A percentile compares a stretch with the other conserved stretches of the same genome.
Evolutionary conservation across 148 eudicot genomes (phyloP).

Genomic region (Fagopyrum homotropicum): DNA sequence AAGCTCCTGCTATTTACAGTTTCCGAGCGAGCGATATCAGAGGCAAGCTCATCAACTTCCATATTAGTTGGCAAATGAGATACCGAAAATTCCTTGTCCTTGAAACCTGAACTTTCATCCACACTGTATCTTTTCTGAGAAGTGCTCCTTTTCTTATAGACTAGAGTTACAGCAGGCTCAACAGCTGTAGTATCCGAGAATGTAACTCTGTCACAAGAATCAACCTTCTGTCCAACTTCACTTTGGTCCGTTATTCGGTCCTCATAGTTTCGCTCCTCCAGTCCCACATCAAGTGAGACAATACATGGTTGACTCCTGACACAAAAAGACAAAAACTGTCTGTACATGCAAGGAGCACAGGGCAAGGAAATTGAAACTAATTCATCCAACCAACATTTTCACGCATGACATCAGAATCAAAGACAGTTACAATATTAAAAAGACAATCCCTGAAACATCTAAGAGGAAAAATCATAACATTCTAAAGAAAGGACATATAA

Average conservation of each 20-base stretch:
- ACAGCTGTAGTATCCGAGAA: constrained; percentile 3
- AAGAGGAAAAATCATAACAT: not conserved
- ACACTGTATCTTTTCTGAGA: constrained; percentile 21
- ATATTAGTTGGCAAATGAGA: constrained; percentile 19
- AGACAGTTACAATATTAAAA: not conserved
- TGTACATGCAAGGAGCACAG: not conserved
- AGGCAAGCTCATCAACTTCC: constrained; percentile 22
- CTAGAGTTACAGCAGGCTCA: constrained; percentile 18
- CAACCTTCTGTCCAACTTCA: not conserved
- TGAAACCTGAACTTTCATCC: constrained; percentile 13
- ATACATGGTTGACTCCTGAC: not conserved
- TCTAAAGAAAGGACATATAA: not conserved
- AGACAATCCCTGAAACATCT: not conserved
- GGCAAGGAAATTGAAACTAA: not conserved
- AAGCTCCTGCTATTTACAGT: constrained; percentile 20
- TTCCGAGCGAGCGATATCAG: constrained; percentile 1
- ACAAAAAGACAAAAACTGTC: not conserved
- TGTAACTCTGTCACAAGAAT: not conserved
- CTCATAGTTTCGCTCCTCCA: not conserved
- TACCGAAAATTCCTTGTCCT: constrained; percentile 11
- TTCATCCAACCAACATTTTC: not conserved
- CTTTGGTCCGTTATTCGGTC: not conserved
- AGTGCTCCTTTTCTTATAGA: constrained; percentile 27
- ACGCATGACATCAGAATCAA: not conserved
- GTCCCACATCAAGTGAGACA: not conserved